Evolutionary conservation across 148 eudicot genomes (phyloP).

Genomic region (Arctostaphylos glauca): DNA sequence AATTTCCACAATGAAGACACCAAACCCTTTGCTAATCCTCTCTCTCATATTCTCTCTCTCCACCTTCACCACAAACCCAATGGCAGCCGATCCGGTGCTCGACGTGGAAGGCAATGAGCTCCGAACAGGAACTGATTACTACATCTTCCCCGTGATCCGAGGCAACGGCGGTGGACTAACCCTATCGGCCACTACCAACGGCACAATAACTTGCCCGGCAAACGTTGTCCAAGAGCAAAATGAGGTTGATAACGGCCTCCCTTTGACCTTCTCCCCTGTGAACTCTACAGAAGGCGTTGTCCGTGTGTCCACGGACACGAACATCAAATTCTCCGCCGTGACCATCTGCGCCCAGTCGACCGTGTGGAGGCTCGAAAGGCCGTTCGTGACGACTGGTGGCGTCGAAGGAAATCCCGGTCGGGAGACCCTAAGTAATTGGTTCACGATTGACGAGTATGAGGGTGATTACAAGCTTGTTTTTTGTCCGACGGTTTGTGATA

Average conservation of each 20-base stretch:
- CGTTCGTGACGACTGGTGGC: conserved; percentile 18
- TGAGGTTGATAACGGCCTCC: conserved; percentile 22
- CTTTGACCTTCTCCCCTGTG: conserved; percentile 21
- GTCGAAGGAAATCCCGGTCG: conserved; percentile 25
- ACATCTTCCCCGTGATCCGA: conserved; percentile 27
- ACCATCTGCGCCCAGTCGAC: conserved; percentile 28
- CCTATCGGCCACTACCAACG: neutral
- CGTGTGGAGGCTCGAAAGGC: conserved; percentile 22
- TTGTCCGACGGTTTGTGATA: conserved; percentile 40
- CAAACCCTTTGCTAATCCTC: neutral
- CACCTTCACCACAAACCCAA: neutral
- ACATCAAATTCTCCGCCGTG: conserved; percentile 24
- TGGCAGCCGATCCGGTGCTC: neutral
- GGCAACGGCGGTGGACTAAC: conserved; percentile 31
- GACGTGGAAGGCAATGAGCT: conserved; percentile 28
- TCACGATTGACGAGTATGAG: conserved; percentile 36
- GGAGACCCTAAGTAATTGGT: conserved; percentile 30
- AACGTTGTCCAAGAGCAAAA: conserved; percentile 18
- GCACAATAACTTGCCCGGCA: conserved; percentile 23
- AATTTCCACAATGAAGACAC: neutral
- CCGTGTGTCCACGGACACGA: conserved; percentile 21
- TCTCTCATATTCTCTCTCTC: conserved; percentile 13
- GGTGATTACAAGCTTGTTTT: conserved; percentile 34
- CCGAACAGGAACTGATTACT: conserved; percentile 17
- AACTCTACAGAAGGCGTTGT: conserved; percentile 11